These are phyloP conservation scores for Scolecobasidium constrictum DNA, from an alignment of 2,329 filamentous ascomycete genomes.

Conservation along the genomic window DNA sequence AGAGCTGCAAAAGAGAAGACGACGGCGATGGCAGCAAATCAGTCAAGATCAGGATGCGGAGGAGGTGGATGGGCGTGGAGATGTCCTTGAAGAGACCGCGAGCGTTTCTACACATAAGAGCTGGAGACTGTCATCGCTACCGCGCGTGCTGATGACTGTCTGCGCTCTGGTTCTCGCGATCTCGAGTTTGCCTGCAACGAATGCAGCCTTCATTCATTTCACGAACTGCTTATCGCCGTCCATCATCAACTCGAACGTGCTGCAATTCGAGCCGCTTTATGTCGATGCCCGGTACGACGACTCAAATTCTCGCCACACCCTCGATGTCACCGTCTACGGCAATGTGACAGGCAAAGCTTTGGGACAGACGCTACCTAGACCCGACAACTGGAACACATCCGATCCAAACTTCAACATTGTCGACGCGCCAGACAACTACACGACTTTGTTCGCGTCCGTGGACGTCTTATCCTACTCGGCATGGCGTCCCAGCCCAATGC, in stretches of 20 bases:
- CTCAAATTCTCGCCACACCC: conserved; percentile 45
- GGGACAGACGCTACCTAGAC: conserved; percentile 31
- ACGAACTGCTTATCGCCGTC: conserved; percentile 66
- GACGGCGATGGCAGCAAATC: too few relatives aligned
- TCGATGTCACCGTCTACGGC: conserved; percentile 76
- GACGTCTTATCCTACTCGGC: conserved; percentile 70
- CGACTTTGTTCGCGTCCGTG: conserved; percentile 62
- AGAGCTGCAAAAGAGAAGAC: too few relatives aligned
- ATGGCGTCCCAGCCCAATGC: conserved; percentile 39
- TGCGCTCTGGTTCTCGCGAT: neutral
- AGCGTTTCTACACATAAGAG: too few relatives aligned
- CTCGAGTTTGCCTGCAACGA: neutral
- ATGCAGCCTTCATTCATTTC: conserved; percentile 62
- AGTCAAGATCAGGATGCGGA: too few relatives aligned
- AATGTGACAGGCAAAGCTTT: conserved; percentile 72
- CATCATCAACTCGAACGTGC: conserved; percentile 46
- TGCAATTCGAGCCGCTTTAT: conserved; percentile 72
- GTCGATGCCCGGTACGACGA: conserved; percentile 66
- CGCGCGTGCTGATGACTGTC: neutral
- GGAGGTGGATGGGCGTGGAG: too few relatives aligned
- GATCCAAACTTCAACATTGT: conserved; percentile 69
- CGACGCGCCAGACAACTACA: conserved; percentile 49
- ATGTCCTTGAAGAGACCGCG: too few relatives aligned
- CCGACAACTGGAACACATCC: conserved; percentile 42
- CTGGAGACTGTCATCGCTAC: neutral